phyloP scores from a whole-genome alignment of 1,284 basidiomycete species.

The Schizopora paradoxa region DNA sequence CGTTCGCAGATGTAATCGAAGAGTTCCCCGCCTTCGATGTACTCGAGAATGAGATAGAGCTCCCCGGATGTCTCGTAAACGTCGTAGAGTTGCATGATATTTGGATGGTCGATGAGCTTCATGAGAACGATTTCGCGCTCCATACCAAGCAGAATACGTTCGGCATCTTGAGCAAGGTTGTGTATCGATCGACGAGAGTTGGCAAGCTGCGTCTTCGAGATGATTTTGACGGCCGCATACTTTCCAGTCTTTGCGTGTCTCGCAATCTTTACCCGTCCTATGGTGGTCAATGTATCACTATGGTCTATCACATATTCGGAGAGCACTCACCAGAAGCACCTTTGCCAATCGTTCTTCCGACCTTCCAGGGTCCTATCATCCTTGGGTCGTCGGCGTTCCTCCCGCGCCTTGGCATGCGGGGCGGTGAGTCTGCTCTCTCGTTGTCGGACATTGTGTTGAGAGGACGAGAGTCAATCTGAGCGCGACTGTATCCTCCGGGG shows the following conservation, averaged over 20 bases:
- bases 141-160: conserved; percentile 71
- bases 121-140: conserved; percentile 99
- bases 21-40: conserved; percentile 94
- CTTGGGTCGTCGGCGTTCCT: conserved; percentile 54
- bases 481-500: not conserved
- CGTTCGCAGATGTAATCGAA: conserved; percentile 91
- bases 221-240: conserved; percentile 95
- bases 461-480: not conserved
- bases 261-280: conserved; percentile 90
- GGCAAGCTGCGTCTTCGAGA: conserved; percentile 75
- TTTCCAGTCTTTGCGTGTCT: conserved; percentile 84
- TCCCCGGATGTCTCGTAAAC: conserved; percentile 95
- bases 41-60: conserved; percentile 93
- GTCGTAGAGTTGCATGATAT: conserved; percentile 66
- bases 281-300: conserved; percentile 9
- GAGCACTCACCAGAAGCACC: conserved; percentile 74
- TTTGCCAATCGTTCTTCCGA: conserved; percentile 89
- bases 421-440: conserved; percentile 14
- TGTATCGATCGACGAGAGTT: conserved; percentile 68
- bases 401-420: conserved; percentile 29
- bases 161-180: conserved; percentile 61
- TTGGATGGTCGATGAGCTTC: conserved; percentile 66
- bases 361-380: conserved; percentile 89
- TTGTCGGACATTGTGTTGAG: conserved; percentile 14
- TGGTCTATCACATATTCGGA: conserved; percentile 4